Evolutionary conservation across 495 filamentous ascomycete species (phyloP), one percentile per base, ranked within the genome.

Genomic region (Ramalina intermedia): DNA sequence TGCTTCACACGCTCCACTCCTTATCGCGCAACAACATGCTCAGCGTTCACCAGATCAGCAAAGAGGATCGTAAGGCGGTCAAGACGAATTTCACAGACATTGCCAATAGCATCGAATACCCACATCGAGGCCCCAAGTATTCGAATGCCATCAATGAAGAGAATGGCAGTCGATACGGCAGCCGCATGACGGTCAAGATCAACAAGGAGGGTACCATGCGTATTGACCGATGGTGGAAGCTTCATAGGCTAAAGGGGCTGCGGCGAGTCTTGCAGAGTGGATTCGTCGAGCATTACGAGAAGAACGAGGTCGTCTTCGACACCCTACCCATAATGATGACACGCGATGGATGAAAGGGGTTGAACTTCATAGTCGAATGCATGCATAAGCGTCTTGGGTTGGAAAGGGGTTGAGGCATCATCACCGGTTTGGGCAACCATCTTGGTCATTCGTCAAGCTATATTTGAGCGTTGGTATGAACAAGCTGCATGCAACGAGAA

Each of bases 181-280:
- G 80, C 54, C 75, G 87, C 18, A 68, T 91, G 64, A 84, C 74
- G 13, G 75, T 95, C 35, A 78, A 80, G 50, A 78, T 95, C 33
- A 78, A 85, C 49, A 73, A 76, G 23, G 75, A 77, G 50, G 79
- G 82, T 6, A 70, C 79, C 37, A 78, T 95, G 71, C 73, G 74
- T 50, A 87, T 96, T 47, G 85, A 96, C 57, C 79, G 76, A 37
- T 96, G 90, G 90, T 91, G 85, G 74, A 89, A 94, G 55, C 73
- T 90, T 54, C 72, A 84, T 54, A 74, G 87, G 21, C 63, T 93
- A 42, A 78, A 87, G 50, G 76, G 79, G 38, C 69, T 96, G 33
- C 80, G 83, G 59, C 70, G 81, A n/a, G 61, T 90, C 9, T 65
- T 96, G 37, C 81, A 84, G 51, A 81, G 84, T 13, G 90, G 90